Percentiles rank a stretch among this genome's conserved stretches.
phyloP scores from a whole-genome alignment of 495 filamentous ascomycete genomes.

The Staphylotrichum tortipilum region DNA sequence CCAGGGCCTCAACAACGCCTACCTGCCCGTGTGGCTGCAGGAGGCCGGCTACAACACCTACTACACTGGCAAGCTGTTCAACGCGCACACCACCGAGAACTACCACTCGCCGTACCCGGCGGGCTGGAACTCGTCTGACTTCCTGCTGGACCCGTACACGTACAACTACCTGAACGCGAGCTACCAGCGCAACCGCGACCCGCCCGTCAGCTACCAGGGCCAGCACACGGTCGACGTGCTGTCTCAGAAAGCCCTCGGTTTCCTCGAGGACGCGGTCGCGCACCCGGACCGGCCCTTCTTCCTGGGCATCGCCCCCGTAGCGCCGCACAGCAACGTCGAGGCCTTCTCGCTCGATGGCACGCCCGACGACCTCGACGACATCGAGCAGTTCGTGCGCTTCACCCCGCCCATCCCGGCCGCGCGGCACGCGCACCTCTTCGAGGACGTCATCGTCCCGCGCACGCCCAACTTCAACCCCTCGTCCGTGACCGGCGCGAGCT shows the following conservation, averaged over 20 bases:
- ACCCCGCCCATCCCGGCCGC: slow-evolving; percentile 43
- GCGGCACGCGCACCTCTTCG: slow-evolving; percentile 42
- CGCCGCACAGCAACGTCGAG: slow-evolving; percentile 53
- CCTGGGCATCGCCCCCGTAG: slow-evolving; percentile 55
- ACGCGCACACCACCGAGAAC: slow-evolving; percentile 50
- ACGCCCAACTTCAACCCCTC: slow-evolving; percentile 48
- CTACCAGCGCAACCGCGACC: slow-evolving; percentile 55
- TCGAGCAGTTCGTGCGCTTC: slow-evolving; percentile 26
- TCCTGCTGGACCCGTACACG: slow-evolving; percentile 63
- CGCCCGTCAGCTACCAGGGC: slow-evolving; percentile 48
- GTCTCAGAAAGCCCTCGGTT: slow-evolving; percentile 50
- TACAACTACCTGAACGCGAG: slow-evolving; percentile 62
- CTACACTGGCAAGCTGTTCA: slow-evolving; percentile 68
- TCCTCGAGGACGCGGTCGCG: slow-evolving; percentile 53
- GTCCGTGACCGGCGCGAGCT: slow-evolving; percentile 49
- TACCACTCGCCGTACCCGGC: slow-evolving; percentile 49
- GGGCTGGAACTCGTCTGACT: slow-evolving; percentile 55
- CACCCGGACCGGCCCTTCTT: slow-evolving; percentile 51
- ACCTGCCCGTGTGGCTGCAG: slow-evolving; percentile 63
- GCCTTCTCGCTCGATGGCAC: background rate
- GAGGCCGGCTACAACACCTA: slow-evolving; percentile 62
- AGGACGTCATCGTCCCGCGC: slow-evolving; percentile 40
- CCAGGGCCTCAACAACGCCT: slow-evolving; percentile 58
- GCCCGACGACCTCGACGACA: slow-evolving; percentile 1
- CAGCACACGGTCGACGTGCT: slow-evolving; percentile 56